Base-by-base conservation (phyloP, 805 yeast species). In the Kodamaea kakaduensis region DNA sequence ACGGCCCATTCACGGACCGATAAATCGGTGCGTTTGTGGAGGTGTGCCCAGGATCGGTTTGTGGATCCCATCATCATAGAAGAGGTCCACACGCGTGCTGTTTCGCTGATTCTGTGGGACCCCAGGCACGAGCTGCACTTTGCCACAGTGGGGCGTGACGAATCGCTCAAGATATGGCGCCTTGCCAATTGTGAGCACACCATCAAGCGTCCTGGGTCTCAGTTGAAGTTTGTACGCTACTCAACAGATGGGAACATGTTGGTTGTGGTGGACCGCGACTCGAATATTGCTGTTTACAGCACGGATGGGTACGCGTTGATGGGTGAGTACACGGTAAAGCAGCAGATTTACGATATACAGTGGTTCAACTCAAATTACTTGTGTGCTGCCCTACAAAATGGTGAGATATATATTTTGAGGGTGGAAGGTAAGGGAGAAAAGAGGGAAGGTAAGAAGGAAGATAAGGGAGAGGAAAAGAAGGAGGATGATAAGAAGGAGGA, bases 91-190 rank as follows among this genome's bases (percentile, higher is more conserved):
- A 40, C 44, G 3, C 53, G 54, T 31, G 46, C 64, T 1, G 69
- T 70, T 14, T 69, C 64, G 35, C 42, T 62, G 15, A 40, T 77
- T 6, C 45, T 67, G 2, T 77, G 80, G 80, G 59, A 69, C 31
- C 80, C 82, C 0, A 48, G 49, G 13, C 50, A 61, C 18, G 73
- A 75, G 18, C 59, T 60, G 26, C 45, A 59, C 9, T 59, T 77
- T 35, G 78, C 72, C 3, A 60, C 73, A 5, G 77, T 71, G 22
- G 77, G 77, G 5, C 46, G 62, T 18, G 82, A 75, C 45, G 59
- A 61, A 9, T 46, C 41, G 28, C 55, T 77, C 23, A 69, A 70
- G 43, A 41, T 73, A 18, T 72, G 81, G 80, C 71, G 69, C 25
- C 51, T 49, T 21, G 74, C 73, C 6, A 45, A 46, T 10, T 36